These are phyloP conservation scores for Annulohypoxylon bovei DNA, from an alignment of 495 filamentous ascomycete species.

Conservation along the genomic window DNA sequence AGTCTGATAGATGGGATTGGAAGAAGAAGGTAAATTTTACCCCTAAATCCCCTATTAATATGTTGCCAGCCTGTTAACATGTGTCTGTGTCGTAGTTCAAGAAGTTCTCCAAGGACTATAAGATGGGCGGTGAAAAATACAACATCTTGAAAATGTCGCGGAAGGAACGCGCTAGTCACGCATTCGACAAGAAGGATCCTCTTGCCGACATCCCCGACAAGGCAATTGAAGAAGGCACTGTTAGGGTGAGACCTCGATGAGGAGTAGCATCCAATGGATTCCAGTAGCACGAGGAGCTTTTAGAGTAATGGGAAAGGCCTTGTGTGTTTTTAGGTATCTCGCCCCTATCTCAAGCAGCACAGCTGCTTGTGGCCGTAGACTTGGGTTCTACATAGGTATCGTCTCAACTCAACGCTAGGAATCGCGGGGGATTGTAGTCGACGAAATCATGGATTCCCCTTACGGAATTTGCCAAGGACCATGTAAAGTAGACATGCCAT, in stretches of 20 bases:
- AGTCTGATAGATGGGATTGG: slow-evolving; percentile 34
- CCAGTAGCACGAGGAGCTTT: slow-evolving; percentile 8
- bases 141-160: slow-evolving; percentile 37
- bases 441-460: slow-evolving; percentile 34
- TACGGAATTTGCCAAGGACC: slow-evolving; percentile 17
- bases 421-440: slow-evolving; percentile 11
- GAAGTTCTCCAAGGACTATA: slow-evolving; percentile 35
- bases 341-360: not conserved
- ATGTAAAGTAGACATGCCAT: slow-evolving; percentile 22
- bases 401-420: slow-evolving; percentile 17
- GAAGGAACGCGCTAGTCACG: slow-evolving; percentile 27
- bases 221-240: slow-evolving; percentile 29
- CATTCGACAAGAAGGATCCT: slow-evolving; percentile 33
- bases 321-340: not conserved
- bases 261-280: slow-evolving; percentile 8
- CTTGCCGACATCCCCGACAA: slow-evolving; percentile 36
- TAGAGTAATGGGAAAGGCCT: slow-evolving; percentile 9
- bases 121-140: slow-evolving; percentile 33
- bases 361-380: slow-evolving; percentile 10
- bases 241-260: slow-evolving; percentile 28
- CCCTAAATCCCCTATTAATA: not conserved
- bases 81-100: slow-evolving; percentile 18
- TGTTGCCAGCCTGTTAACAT: not conserved
- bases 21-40: slow-evolving; percentile 28
- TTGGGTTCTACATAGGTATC: slow-evolving; percentile 18